Evolutionary conservation across 2,329 filamentous ascomycete genomes (phyloP).

Genomic region (Fusarium chuoi): DNA sequence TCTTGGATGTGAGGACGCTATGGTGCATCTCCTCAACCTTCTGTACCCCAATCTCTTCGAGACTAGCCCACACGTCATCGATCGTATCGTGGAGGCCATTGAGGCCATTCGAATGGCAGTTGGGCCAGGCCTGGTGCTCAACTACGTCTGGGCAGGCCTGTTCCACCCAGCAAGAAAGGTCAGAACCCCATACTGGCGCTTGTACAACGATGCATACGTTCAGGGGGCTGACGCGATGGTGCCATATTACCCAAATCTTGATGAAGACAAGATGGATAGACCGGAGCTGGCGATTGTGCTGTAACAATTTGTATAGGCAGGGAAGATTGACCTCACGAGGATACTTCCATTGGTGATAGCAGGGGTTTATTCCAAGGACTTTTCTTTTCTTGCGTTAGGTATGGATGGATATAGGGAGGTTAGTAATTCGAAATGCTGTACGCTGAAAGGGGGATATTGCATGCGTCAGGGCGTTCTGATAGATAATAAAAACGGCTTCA

Average conservation of each 20-base stretch:
- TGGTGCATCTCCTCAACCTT: slow-evolving; percentile 96
- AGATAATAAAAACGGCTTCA: slow-evolving; percentile 42
- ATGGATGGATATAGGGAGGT: slow-evolving; percentile 27
- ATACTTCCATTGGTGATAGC: neutral
- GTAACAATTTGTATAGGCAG: slow-evolving; percentile 55
- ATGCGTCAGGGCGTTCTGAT: slow-evolving; percentile 45
- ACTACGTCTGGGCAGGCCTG: slow-evolving; percentile 97
- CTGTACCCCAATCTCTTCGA: slow-evolving; percentile 98
- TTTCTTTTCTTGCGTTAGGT: slow-evolving; percentile 13
- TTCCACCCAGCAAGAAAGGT: slow-evolving; percentile 98
- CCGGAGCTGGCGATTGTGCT: slow-evolving; percentile 86
- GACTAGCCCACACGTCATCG: slow-evolving; percentile 97
- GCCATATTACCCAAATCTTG: slow-evolving; percentile 91
- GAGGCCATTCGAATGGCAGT: slow-evolving; percentile 95
- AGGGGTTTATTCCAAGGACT: slow-evolving; percentile 24
- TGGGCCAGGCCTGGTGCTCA: slow-evolving; percentile 91
- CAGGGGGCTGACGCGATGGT: slow-evolving; percentile 94
- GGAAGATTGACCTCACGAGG: slow-evolving; percentile 16
- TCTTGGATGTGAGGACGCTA: slow-evolving; percentile 96
- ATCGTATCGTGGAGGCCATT: slow-evolving; percentile 96
- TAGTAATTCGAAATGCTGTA: slow-evolving; percentile 43
- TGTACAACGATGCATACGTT: slow-evolving; percentile 98
- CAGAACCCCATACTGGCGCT: slow-evolving; percentile 90
- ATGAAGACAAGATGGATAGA: slow-evolving; percentile 81
- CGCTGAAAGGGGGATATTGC: slow-evolving; percentile 37